Evolutionary conservation across 176 grass and related monocot species (phyloP).

Genomic region (Aegilops umbellulata): DNA sequence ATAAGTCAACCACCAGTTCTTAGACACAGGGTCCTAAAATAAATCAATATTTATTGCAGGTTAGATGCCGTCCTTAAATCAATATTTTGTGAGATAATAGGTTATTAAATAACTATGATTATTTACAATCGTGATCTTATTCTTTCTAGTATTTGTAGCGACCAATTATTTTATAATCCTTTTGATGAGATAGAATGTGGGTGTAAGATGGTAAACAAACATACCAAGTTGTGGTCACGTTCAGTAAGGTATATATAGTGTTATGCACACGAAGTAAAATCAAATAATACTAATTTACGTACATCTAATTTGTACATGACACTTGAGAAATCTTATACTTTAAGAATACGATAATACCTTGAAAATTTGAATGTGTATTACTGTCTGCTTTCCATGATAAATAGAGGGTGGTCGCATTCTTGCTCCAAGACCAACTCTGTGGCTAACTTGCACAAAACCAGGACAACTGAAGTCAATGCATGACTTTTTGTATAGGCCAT

Average conservation of each 20-base stretch:
- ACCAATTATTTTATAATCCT: background rate
- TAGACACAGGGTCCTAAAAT: background rate
- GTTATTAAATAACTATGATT: background rate
- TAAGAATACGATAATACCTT: conserved; percentile 10
- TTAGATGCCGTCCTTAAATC: background rate
- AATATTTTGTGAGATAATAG: background rate
- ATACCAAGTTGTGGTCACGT: no score
- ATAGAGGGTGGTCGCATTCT: background rate
- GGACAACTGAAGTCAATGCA: conserved; percentile 10
- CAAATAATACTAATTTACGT: background rate
- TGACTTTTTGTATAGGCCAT: background rate
- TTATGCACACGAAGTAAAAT: background rate
- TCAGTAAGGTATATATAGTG: background rate
- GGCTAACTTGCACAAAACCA: conserved; percentile 36
- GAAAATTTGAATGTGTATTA: background rate
- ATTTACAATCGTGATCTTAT: background rate
- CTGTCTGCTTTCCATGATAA: background rate
- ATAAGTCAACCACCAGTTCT: conserved; percentile 29
- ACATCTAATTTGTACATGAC: background rate
- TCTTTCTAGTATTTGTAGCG: background rate
- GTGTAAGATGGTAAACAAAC: background rate
- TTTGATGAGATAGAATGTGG: background rate
- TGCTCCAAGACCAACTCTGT: background rate
- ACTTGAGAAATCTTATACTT: background rate
- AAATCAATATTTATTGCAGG: background rate